These are phyloP conservation scores for Fibroporia radiculosa DNA, from an alignment of 768 basidiomycete species.

Conservation along the genomic window DNA sequence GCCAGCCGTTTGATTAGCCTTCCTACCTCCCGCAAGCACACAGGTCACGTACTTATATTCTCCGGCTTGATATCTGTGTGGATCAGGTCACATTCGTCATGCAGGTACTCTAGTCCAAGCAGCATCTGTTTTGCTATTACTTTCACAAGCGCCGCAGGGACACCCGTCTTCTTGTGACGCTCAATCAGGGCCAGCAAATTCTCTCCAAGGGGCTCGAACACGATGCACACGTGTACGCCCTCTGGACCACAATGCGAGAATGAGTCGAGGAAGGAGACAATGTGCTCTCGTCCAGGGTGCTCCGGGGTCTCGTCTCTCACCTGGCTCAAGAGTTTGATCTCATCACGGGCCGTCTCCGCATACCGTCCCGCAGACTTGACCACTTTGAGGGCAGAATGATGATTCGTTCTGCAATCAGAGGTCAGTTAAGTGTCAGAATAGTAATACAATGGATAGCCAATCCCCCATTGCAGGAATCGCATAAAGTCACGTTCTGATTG, in stretches of 20 bases:
- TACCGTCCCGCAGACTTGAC: slow-evolving; percentile 94
- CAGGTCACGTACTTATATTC: slow-evolving; percentile 74
- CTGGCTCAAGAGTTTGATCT: slow-evolving; percentile 84
- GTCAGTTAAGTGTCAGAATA: background rate
- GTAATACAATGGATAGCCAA: background rate
- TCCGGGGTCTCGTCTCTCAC: slow-evolving; percentile 62
- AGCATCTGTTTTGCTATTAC: slow-evolving; percentile 81
- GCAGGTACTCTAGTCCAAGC: slow-evolving; percentile 84
- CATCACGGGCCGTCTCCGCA: slow-evolving; percentile 93
- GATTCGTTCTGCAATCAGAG: slow-evolving; percentile 39
- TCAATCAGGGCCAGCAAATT: slow-evolving; percentile 69
- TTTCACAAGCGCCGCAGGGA: slow-evolving; percentile 77
- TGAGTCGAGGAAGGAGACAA: slow-evolving; percentile 88
- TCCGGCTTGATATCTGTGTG: slow-evolving; percentile 95
- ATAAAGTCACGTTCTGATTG: too few species aligned
- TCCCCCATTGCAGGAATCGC: too few species aligned
- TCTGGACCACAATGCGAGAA: slow-evolving; percentile 74
- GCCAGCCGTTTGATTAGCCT: background rate
- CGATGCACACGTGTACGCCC: slow-evolving; percentile 79
- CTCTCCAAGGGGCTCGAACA: slow-evolving; percentile 82
- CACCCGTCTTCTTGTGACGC: slow-evolving; percentile 75
- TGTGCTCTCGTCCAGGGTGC: slow-evolving; percentile 72
- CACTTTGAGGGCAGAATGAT: slow-evolving; percentile 88
- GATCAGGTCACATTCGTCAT: slow-evolving; percentile 86
- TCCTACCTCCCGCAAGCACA: too few species aligned